Evolutionary conservation across 306 rosid species (phyloP).

Genomic region (Fagus sylvatica): DNA sequence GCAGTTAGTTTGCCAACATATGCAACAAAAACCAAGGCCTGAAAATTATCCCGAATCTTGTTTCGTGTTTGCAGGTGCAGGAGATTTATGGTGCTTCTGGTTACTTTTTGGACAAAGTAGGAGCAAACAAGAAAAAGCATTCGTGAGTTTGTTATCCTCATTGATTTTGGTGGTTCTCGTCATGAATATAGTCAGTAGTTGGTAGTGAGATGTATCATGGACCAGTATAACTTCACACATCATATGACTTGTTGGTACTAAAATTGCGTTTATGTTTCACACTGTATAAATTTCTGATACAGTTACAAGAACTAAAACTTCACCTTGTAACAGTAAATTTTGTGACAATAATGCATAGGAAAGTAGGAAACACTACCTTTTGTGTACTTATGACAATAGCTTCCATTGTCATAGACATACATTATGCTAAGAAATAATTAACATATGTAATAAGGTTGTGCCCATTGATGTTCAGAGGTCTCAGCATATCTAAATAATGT

Average conservation of each 20-base stretch:
- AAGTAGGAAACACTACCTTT: background rate
- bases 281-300: background rate
- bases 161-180: background rate
- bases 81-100: constrained; percentile 90
- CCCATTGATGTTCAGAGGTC: background rate
- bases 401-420: background rate
- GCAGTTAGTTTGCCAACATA: background rate
- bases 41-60: constrained; percentile 33
- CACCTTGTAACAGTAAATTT: background rate
- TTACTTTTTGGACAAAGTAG: constrained; percentile 63
- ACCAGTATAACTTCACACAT: background rate
- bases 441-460: background rate
- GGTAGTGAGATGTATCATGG: constrained; percentile 1
- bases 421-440: background rate
- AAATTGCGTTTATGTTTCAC: background rate
- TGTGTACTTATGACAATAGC: background rate
- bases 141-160: constrained; percentile 47
- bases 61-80: constrained; percentile 72
- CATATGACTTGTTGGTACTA: background rate
- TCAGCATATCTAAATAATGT: background rate
- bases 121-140: constrained; percentile 45
- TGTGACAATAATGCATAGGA: background rate
- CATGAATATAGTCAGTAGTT: background rate
- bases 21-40: constrained; percentile 9
- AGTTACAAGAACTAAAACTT: background rate